Conservation (phyloP, 148 eudicot genomes). For the Simmondsia chinensis region DNA sequence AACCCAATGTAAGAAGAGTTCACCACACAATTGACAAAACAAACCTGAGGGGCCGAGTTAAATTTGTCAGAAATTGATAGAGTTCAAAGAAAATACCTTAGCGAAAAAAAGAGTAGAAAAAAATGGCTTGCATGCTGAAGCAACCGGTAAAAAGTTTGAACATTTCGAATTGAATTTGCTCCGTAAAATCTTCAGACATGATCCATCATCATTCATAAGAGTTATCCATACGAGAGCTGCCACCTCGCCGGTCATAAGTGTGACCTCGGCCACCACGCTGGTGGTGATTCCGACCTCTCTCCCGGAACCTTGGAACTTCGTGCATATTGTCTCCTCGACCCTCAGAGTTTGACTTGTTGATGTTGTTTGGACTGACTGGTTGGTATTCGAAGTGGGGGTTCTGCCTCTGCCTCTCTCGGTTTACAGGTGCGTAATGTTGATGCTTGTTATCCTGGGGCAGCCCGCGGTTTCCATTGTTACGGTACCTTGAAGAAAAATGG, state of each 20-base stretch:
- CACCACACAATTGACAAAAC: too few species aligned
- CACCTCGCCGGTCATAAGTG: slow-evolving; percentile 31
- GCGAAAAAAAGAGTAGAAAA: too few species aligned
- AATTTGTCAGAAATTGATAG: too few species aligned
- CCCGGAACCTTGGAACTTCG: slow-evolving; percentile 42
- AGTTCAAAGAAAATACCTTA: too few species aligned
- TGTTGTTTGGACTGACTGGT: slow-evolving; percentile 50
- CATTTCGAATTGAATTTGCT: too few species aligned
- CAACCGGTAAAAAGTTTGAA: too few species aligned
- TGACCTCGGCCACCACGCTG: slow-evolving; percentile 62
- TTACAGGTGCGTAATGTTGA: slow-evolving; percentile 23
- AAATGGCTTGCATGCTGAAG: too few species aligned
- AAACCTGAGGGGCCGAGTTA: too few species aligned
- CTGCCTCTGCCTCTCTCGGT: slow-evolving; percentile 56
- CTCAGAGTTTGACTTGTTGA: slow-evolving; percentile 29
- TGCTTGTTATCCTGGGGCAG: slow-evolving; percentile 44
- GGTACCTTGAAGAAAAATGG: slow-evolving; percentile 36
- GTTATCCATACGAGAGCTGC: slow-evolving; percentile 13
- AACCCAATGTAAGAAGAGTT: too few species aligned
- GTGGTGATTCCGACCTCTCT: slow-evolving; percentile 45
- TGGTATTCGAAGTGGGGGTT: slow-evolving; percentile 72
- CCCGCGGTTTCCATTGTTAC: slow-evolving; percentile 33
- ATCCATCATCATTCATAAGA: slow-evolving; percentile 31
- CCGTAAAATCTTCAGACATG: too few species aligned
- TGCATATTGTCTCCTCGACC: slow-evolving; percentile 31